These are phyloP conservation scores for Drechslerella stenobrocha DNA, from an alignment of 2,329 filamentous ascomycete genomes.

Conservation along the genomic window DNA sequence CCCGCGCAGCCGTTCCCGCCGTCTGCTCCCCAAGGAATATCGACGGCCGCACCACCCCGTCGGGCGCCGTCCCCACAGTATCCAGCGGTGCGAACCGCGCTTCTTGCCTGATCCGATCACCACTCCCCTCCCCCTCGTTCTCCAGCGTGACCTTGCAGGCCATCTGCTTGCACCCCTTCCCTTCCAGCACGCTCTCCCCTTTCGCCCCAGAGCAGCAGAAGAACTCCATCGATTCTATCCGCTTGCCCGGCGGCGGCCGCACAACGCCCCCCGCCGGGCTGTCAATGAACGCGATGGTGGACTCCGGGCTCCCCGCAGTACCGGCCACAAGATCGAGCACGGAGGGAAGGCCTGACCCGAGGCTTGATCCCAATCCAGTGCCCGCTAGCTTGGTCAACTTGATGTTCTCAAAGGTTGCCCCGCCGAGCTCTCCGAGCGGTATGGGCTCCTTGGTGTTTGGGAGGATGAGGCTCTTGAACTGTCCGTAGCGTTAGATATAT, in stretches of 20 bases:
- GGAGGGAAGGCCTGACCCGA: background rate
- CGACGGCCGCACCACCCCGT: background rate
- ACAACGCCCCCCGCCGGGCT: constrained; percentile 1
- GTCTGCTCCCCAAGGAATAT: background rate
- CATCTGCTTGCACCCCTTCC: constrained; percentile 19
- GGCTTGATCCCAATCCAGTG: background rate
- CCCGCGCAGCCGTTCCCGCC: background rate
- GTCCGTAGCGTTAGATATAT: background rate
- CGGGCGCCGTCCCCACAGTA: background rate
- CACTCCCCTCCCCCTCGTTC: constrained; percentile 3
- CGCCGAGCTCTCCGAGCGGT: constrained; percentile 19
- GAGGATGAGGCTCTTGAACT: constrained; percentile 38
- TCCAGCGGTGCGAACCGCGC: background rate
- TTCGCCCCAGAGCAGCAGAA: constrained; percentile 31
- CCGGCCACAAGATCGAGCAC: background rate
- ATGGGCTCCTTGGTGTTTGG: constrained; percentile 8
- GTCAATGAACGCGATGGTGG: constrained; percentile 27
- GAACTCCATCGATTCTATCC: constrained; percentile 25
- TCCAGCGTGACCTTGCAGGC: constrained; percentile 12
- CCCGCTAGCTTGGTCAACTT: constrained; percentile 15
- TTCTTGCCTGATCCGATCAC: constrained; percentile 4
- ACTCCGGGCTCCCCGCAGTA: too few species aligned
- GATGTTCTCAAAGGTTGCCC: constrained; percentile 29
- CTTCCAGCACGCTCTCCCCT: constrained; percentile 35
- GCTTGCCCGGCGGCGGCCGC: constrained; percentile 17